These are phyloP conservation scores for Symbiodinium natans DNA, from an alignment of 73 alveolate genomes.

Conservation along the genomic window DNA sequence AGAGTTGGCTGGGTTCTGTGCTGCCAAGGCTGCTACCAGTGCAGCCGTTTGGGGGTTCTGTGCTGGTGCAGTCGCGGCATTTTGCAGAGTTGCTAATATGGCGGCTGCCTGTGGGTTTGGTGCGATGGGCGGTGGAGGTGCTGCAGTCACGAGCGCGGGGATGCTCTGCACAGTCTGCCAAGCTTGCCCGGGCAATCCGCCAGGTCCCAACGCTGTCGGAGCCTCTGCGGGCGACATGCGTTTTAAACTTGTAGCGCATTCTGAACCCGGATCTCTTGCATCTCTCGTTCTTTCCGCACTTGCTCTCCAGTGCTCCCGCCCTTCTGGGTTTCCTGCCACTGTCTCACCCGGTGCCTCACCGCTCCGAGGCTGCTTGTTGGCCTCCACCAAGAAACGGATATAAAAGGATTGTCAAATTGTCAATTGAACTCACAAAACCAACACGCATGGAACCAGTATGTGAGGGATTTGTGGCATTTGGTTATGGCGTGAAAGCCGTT, in stretches of 20 bases:
- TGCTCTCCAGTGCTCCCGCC: too few species aligned
- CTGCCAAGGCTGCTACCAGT: not conserved
- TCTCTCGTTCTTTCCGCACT: too few species aligned
- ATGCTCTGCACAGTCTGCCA: not conserved
- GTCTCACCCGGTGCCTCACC: not conserved
- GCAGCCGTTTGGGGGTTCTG: not conserved
- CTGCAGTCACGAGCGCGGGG: not conserved
- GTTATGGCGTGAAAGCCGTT: too few species aligned
- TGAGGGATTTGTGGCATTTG: too few species aligned
- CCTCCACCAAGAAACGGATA: too few species aligned
- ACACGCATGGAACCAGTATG: too few species aligned
- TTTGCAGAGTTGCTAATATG: not conserved
- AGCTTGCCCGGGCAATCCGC: not conserved
- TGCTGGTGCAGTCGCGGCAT: not conserved
- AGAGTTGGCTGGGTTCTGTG: not conserved
- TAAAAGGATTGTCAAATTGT: too few species aligned
- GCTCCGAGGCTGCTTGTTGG: not conserved
- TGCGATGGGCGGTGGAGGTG: not conserved
- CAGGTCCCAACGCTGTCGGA: not conserved
- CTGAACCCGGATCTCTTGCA: too few species aligned
- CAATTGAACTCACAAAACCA: too few species aligned
- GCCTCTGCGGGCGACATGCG: not conserved
- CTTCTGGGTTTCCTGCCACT: too few species aligned
- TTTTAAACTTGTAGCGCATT: too few species aligned
- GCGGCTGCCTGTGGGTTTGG: not conserved